These are phyloP conservation scores for Ophiostoma quercus DNA, from an alignment of 2,329 filamentous ascomycete species.

Conservation along the genomic window DNA sequence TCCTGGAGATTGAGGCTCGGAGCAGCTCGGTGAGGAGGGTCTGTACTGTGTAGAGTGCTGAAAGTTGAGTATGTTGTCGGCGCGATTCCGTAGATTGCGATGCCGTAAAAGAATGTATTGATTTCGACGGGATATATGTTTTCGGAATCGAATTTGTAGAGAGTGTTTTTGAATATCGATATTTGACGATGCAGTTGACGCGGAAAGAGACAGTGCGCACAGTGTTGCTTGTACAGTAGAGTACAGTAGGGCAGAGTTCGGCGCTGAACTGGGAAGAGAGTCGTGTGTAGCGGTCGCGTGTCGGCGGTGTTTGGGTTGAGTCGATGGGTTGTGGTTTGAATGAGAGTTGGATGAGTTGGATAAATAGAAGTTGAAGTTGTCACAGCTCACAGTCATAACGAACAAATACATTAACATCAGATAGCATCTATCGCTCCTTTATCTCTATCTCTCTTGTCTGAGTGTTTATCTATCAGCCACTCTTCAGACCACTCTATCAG, in stretches of 20 bases:
- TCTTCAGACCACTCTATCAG: too few species aligned
- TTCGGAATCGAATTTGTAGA: neutral
- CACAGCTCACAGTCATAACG: neutral
- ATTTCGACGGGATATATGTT: too few species aligned
- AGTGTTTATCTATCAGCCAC: too few species aligned
- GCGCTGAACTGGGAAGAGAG: neutral
- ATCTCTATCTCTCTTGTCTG: neutral
- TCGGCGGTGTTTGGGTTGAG: neutral
- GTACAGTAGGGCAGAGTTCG: neutral
- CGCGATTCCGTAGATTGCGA: neutral
- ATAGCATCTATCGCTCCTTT: neutral
- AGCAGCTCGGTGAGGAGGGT: neutral
- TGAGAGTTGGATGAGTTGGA: neutral
- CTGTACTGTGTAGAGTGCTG: too few species aligned
- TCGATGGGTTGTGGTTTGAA: neutral
- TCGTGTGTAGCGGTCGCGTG: neutral
- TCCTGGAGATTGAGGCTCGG: neutral
- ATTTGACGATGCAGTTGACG: too few species aligned
- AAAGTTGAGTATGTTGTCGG: too few species aligned
- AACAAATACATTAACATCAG: neutral
- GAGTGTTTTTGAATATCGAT: too few species aligned
- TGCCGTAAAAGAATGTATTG: neutral
- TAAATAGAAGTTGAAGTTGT: neutral
- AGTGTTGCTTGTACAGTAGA: neutral
- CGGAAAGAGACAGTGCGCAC: neutral